Percentiles rank a stretch among this genome's conserved stretches.
Evolutionary conservation across 2,329 filamentous ascomycete species (phyloP).

Genomic region (Pleurostoma richardsiae): DNA sequence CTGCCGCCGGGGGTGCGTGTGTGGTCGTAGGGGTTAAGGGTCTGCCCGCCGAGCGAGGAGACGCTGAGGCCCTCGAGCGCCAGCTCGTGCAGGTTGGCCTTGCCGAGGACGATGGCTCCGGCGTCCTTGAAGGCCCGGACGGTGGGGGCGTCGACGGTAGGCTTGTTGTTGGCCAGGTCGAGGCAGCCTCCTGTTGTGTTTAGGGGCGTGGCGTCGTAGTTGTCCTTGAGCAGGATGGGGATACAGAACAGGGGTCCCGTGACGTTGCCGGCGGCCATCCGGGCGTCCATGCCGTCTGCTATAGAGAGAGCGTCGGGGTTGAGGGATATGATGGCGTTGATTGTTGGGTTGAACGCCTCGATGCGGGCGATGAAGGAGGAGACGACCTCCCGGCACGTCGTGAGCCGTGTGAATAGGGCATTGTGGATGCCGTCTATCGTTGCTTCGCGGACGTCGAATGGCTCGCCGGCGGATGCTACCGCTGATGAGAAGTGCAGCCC

Average conservation of each 20-base stretch:
- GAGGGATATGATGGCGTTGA: slow-evolving; percentile 53
- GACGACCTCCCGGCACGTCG: slow-evolving; percentile 50
- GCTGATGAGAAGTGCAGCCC: background rate
- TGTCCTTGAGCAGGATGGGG: slow-evolving; percentile 60
- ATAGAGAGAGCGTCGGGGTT: slow-evolving; percentile 34
- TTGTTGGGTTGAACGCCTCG: slow-evolving; percentile 46
- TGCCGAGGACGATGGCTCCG: slow-evolving; percentile 54
- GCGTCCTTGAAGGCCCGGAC: slow-evolving; percentile 42
- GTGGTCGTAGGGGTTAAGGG: slow-evolving; percentile 60
- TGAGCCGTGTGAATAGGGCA: slow-evolving; percentile 44
- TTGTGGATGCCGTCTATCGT: slow-evolving; percentile 53
- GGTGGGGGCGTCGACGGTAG: slow-evolving; percentile 39
- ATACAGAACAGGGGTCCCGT: slow-evolving; percentile 53
- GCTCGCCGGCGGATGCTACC: slow-evolving; percentile 4
- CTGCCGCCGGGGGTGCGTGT: slow-evolving; percentile 61
- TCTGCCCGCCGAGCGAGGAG: slow-evolving; percentile 60
- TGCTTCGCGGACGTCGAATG: slow-evolving; percentile 50
- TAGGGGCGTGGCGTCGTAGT: slow-evolving; percentile 50
- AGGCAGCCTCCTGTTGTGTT: slow-evolving; percentile 52
- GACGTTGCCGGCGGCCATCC: slow-evolving; percentile 39
- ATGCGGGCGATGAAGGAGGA: slow-evolving; percentile 53
- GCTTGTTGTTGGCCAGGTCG: slow-evolving; percentile 41
- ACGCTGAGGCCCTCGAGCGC: slow-evolving; percentile 59
- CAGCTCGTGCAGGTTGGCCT: slow-evolving; percentile 58
- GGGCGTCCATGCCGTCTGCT: slow-evolving; percentile 44